These are phyloP conservation scores for Eucalyptus sideroxylon DNA, from an alignment of 345 rosid genomes.

Conservation along the genomic window DNA sequence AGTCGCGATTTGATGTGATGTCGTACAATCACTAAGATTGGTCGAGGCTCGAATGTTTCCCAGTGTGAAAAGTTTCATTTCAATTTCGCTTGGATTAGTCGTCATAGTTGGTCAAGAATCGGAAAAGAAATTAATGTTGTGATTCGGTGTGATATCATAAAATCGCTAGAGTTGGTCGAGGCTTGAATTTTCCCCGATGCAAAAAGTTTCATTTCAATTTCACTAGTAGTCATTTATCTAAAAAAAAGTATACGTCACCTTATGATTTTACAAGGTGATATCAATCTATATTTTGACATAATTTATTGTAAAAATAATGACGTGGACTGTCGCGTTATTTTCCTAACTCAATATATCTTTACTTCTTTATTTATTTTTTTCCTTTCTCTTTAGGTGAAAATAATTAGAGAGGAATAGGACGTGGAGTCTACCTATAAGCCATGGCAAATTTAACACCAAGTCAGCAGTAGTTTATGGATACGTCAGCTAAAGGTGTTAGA, in stretches of 20 bases:
- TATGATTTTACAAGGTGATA: background rate
- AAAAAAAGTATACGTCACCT: background rate
- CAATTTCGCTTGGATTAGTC: background rate
- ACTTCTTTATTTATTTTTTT: background rate
- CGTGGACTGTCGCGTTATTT: background rate
- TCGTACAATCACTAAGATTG: rapidly evolving
- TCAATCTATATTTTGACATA: background rate
- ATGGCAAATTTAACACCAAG: background rate
- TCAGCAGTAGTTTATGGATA: no score
- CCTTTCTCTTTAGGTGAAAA: no score
- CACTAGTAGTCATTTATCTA: background rate
- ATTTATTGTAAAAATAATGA: background rate
- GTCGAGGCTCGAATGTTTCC: rapidly evolving
- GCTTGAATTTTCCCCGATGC: no score
- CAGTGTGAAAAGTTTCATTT: no score
- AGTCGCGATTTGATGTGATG: rapidly evolving
- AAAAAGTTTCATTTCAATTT: no score
- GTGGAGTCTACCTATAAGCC: no score
- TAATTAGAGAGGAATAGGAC: background rate
- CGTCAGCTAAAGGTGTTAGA: no score
- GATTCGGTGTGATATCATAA: background rate
- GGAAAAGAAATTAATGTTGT: no score
- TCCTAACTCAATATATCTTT: background rate
- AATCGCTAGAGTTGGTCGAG: background rate
- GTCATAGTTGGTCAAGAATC: background rate